A percentile compares a stretch with the other conserved stretches of the same genome.
Conservation (phyloP, 495 filamentous ascomycete species). For the Apiosordaria backusii region DNA sequence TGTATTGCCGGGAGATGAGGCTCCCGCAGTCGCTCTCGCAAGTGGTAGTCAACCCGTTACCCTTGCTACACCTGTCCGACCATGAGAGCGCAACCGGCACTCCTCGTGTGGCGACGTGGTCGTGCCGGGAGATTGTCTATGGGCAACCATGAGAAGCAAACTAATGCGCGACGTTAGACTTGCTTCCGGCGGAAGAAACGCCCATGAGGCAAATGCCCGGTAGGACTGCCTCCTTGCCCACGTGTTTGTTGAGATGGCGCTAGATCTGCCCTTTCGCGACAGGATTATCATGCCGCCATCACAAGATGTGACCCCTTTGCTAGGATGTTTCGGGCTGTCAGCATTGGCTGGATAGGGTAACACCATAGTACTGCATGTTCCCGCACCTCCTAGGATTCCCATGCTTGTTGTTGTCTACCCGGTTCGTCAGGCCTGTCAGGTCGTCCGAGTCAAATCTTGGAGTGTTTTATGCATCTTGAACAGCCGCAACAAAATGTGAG, state of each 20-base stretch:
- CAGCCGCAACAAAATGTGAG: too few species aligned
- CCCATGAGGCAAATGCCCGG: not conserved
- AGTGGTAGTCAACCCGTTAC: not conserved
- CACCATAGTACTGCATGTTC: not conserved
- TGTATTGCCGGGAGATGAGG: not conserved
- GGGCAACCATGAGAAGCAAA: not conserved
- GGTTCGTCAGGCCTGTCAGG: not conserved
- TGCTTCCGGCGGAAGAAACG: not conserved
- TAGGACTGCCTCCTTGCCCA: conserved; percentile 2
- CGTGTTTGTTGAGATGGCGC: not conserved
- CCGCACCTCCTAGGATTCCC: not conserved
- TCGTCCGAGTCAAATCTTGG: too few species aligned
- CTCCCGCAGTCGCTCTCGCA: not conserved
- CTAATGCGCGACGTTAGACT: not conserved
- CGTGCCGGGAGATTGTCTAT: not conserved
- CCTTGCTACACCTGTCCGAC: not conserved
- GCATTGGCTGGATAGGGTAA: not conserved
- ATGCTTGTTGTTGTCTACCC: not conserved
- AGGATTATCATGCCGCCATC: not conserved
- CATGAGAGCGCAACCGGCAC: not conserved
- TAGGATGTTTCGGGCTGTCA: not conserved
- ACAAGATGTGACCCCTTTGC: not conserved
- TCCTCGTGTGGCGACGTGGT: not conserved
- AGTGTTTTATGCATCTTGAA: too few species aligned
- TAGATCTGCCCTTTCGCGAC: too few species aligned